phyloP scores from a whole-genome alignment of 2,329 filamentous ascomycete species.

The Fusarium sp. region DNA sequence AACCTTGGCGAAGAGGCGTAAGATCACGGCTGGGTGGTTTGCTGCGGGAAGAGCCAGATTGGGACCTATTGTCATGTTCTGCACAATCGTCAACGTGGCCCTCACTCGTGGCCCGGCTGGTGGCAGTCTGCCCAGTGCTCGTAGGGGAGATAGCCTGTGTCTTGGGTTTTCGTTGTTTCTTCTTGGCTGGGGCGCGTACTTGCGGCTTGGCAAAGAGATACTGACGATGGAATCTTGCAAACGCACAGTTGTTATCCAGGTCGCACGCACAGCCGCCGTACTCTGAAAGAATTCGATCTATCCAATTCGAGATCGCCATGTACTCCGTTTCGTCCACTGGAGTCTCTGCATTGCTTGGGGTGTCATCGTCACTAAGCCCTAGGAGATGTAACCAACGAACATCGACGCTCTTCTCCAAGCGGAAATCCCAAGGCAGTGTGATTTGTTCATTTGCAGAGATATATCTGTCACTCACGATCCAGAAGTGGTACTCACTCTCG shows the following conservation, averaged over 20 bases:
- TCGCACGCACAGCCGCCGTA: constrained; percentile 83
- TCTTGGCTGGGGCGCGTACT: constrained; percentile 53
- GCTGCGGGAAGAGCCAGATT: constrained; percentile 63
- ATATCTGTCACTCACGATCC: constrained; percentile 83
- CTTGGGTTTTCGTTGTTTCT: constrained; percentile 65
- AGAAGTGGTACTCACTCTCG: constrained; percentile 86
- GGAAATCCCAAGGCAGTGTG: constrained; percentile 75
- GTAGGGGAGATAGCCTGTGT: constrained; percentile 67
- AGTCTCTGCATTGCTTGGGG: constrained; percentile 57
- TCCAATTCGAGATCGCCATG: constrained; percentile 68
- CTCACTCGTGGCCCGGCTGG: constrained; percentile 71
- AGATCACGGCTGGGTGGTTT: constrained; percentile 73
- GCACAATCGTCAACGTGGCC: constrained; percentile 63
- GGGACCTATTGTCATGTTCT: constrained; percentile 60
- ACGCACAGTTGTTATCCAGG: constrained; percentile 68
- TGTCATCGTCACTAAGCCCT: constrained; percentile 69
- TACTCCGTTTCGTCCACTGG: constrained; percentile 69
- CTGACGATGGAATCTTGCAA: constrained; percentile 69
- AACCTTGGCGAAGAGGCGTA: constrained; percentile 68
- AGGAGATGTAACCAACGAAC: constrained; percentile 66
- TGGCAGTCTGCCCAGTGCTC: constrained; percentile 68
- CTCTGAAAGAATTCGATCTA: constrained; percentile 75
- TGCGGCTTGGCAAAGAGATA: constrained; percentile 60
- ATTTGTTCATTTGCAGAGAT: constrained; percentile 72
- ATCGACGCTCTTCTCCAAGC: constrained; percentile 63